Base-by-base conservation (phyloP, 192 early-diverging fungal species). In the Backusella morwellensis region DNA sequence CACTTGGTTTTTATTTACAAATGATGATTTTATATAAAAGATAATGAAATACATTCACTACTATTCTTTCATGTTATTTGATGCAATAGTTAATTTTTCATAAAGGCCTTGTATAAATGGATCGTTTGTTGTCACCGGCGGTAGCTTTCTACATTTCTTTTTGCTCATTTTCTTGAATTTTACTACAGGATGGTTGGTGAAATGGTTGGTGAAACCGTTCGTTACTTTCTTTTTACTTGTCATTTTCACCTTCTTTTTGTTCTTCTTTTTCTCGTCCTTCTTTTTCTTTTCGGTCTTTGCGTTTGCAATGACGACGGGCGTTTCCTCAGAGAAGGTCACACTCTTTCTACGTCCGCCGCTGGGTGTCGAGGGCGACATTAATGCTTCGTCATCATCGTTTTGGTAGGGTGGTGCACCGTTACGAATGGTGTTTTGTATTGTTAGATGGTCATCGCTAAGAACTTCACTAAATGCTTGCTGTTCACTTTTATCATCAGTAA, bases 131-230 rank as follows among this genome's bases (percentile, higher is more conserved):
- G 70, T 41, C 15, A 72, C 70, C 0, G 35, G 36, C 14, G 70
- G 70, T 72, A 72, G 17, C 40, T 44, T 50, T 72, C 26, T 50
- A 35, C 70, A 34, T 6, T 72, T 23, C 26, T 72, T 72, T 42
- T 47, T 72, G 26, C 42, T 72, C 70, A 72, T 72, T 26, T 72
- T 72, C 23, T 50, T 72, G 26, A 72, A 72, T 72, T 72, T 72
- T 72, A 72, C 70, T 72, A 72, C 42, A 50, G 70, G 70, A 50
- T 72, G 40, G 42, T 36, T 72, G 70, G 70, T 72, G 42, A 72
- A 72, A 72, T 72, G 41, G 70, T 36, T 72, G 32, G 32, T 32
- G 70, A 44, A 72, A 50, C 44, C 29, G 42, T 44, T 72, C 29
- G 26, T 6, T 23, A 72, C 70, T 72, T 63, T 72, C 41, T 72